These are phyloP conservation scores for Pichia cabralensis DNA, from an alignment of 805 yeast genomes.

Conservation along the genomic window DNA sequence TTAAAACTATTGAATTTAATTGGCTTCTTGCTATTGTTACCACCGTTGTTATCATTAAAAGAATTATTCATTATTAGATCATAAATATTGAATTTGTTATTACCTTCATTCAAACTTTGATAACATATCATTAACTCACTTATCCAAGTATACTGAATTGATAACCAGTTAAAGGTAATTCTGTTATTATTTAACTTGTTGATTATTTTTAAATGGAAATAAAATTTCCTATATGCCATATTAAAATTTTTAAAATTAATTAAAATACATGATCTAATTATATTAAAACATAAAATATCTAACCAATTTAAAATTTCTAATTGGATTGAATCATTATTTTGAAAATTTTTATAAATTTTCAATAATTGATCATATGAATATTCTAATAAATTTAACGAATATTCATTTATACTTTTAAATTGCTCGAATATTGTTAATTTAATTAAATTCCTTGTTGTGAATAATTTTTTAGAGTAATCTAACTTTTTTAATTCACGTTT, in stretches of 20 bases:
- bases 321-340: conserved; percentile 27
- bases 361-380: conserved; percentile 42
- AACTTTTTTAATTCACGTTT: conserved; percentile 26
- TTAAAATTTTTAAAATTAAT: conserved; percentile 48
- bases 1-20: conserved; percentile 16
- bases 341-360: conserved; percentile 25
- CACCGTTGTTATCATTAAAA: too few relatives aligned
- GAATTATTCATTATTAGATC: too few relatives aligned
- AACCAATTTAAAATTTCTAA: conserved; percentile 37
- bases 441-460: conserved; percentile 42
- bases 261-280: conserved; percentile 50
- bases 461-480: conserved; percentile 20
- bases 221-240: conserved; percentile 53
- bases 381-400: conserved; percentile 41
- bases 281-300: conserved; percentile 54
- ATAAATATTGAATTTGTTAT: too few relatives aligned
- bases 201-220: conserved; percentile 49
- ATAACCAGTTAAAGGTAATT: conserved; percentile 37
- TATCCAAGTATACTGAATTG: conserved; percentile 55
- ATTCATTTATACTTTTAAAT: conserved; percentile 34
- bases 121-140: conserved; percentile 43
- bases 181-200: conserved; percentile 8
- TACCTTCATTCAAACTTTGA: conserved; percentile 10
- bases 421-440: conserved; percentile 44
- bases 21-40: neutral